Evolutionary conservation across 2,329 filamentous ascomycete species (phyloP), one percentile per base, ranked within the genome.

Genomic region (Sclerotinia glacialis): DNA sequence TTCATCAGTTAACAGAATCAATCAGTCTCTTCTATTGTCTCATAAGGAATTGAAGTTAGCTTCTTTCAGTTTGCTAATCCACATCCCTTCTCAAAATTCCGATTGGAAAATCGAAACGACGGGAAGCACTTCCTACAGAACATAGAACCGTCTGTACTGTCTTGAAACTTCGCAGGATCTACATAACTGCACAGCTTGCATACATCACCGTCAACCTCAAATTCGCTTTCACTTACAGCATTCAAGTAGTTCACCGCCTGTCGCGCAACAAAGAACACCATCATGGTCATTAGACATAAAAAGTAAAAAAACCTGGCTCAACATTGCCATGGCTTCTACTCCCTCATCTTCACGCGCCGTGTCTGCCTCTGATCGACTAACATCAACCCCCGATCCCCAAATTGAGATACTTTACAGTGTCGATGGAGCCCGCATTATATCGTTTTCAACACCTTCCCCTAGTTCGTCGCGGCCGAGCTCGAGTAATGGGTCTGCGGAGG

Each of bases 391-490:
- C 9, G 72, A 75, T 70, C 70, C 74, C 47, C 71, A 75, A 60
- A 71, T 76, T n/a, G 75, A 77, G 60, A 70, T 72, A 18, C 67
- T 76, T 34, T 77, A 71, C 64, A 73, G 67, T 37, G 68, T 77
- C 26, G 74, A 74, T 23, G 73, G 71, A 11, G 75, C 71, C n/a
- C 73, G 73, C 14, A 76, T 77, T 54, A 82, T 90, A 62, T 84
- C 86, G 66, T 90, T 91, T 76, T 83, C 77, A 16, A 73, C 73
- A 55, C 55, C 66, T 52, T 47, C 50, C 18, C 64, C 26, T 56
- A 23, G 44, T 26, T 58, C 60, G 6, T 67, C 69, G 14, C 68
- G 66, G 28, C 69, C 70, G 3, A 63, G 68, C 23, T 74, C 72
- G 28, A 75, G 69, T 42, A 71, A 66, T 66, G 72, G 70, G 64